These are phyloP conservation scores for Trichoderma asperelloides DNA, from an alignment of 495 filamentous ascomycete genomes.

Conservation along the genomic window DNA sequence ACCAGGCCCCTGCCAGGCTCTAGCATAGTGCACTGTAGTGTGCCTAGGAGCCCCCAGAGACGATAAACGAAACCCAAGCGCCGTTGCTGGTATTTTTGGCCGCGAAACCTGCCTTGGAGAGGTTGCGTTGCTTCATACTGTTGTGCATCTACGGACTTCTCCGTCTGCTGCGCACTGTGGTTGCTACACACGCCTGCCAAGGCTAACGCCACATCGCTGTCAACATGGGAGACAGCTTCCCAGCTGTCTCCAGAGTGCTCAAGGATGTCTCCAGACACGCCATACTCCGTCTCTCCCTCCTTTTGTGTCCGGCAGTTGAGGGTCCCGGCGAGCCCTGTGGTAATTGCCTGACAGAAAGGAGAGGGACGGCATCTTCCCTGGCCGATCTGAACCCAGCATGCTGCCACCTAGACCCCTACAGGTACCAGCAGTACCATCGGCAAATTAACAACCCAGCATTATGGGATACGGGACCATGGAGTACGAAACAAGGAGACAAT, in stretches of 20 bases:
- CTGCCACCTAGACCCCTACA: no score
- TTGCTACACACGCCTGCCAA: no score
- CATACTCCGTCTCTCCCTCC: neutral
- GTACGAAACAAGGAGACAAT: neutral
- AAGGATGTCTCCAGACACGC: no score
- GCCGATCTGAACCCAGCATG: neutral
- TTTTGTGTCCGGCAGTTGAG: neutral
- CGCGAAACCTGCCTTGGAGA: neutral
- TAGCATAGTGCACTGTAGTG: neutral
- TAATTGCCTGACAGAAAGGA: slow-evolving; percentile 1
- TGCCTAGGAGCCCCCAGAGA: neutral
- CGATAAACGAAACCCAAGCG: slow-evolving; percentile 6
- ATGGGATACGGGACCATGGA: neutral
- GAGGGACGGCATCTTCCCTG: neutral
- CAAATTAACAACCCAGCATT: neutral
- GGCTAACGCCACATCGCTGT: no score
- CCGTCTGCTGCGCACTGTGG: no score
- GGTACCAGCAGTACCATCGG: neutral
- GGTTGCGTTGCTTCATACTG: neutral
- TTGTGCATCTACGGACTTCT: neutral
- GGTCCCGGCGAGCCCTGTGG: neutral
- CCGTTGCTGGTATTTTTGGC: neutral
- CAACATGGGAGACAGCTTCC: no score
- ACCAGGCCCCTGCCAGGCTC: neutral
- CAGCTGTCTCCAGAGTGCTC: no score